A percentile compares a stretch with the other conserved stretches of the same genome.
These are phyloP conservation scores for Diutina rugosa DNA, from an alignment of 1,139 yeast genomes.

Conservation along the genomic window DNA sequence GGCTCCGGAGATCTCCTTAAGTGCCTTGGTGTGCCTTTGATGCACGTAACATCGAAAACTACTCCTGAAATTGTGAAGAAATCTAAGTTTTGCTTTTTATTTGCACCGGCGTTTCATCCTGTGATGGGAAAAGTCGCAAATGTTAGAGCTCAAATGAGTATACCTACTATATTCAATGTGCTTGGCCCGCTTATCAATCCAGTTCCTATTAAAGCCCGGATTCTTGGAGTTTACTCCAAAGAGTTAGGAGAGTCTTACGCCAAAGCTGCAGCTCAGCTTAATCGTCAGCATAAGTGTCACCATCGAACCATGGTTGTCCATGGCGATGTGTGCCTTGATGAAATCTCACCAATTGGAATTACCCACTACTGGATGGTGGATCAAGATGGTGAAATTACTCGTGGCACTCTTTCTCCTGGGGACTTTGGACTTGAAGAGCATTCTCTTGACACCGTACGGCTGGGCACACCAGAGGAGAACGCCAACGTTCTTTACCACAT, in stretches of 20 bases:
- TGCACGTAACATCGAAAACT: constrained; percentile 50
- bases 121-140: constrained; percentile 79
- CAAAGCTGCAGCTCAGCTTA: constrained; percentile 52
- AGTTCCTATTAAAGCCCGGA: constrained; percentile 67
- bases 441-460: constrained; percentile 48
- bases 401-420: constrained; percentile 35
- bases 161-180: constrained; percentile 88
- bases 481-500: constrained; percentile 51
- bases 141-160: constrained; percentile 64
- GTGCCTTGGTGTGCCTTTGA: constrained; percentile 64
- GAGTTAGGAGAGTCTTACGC: constrained; percentile 75
- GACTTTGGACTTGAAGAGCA: constrained; percentile 80
- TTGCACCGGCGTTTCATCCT: constrained; percentile 93
- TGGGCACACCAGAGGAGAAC: constrained; percentile 82
- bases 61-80: constrained; percentile 49
- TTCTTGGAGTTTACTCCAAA: constrained; percentile 81
- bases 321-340: constrained; percentile 87
- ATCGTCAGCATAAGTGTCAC: constrained; percentile 27
- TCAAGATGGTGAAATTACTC: constrained; percentile 24
- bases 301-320: constrained; percentile 73
- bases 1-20: constrained; percentile 87
- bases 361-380: constrained; percentile 72
- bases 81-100: constrained; percentile 59
- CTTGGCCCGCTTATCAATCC: constrained; percentile 92
- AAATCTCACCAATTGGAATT: constrained; percentile 77